Evolutionary conservation across 345 rosid species (phyloP), one percentile per base, ranked within the genome.

Genomic region (Ceriops decandra): DNA sequence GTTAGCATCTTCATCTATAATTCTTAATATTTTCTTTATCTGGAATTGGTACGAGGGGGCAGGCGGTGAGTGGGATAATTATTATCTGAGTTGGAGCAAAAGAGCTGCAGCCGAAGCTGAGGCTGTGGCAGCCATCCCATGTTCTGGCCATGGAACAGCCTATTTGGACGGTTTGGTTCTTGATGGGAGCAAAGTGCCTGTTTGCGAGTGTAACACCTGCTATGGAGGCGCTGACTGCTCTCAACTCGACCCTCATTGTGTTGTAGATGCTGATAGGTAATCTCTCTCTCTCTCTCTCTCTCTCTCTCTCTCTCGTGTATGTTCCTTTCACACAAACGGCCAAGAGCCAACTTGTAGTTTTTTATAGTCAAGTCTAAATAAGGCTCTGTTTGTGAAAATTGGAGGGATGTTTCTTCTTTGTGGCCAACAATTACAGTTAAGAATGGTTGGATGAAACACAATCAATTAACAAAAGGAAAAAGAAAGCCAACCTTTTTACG

Each of bases 121-220:
- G 64, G 53, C 66, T 1, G 93, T 74, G 72, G 93, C 95, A 0
- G 81, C 82, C 22, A 57, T 82, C 28, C 38, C 84, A 8, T 91
- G 97, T 66, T 89, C 90, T 0, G 89, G 91, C 59, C 93, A 89
- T 33, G 93, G 96, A 4, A 80, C 85, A 77, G 91, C 87, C n/a
- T 91, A 56, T 62, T 47, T 89, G 66, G 97, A 91, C 52, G 86
- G 96, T 19, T 15, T 75, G 60, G 67, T 80, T 58, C 42, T 52
- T 6, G 78, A 60, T 57, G 78, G 59, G 2, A 83, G 77, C 31
- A 31, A 59, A 7, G 68, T 31, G 35, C 85, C 84, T n/a, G 69
- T 66, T 36, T 91, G 97, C 54, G 96, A 91, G 75, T 91, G 93
- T 63, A 80, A 82, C 72, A 5, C 66, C 1, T 91, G 96, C 77